Base-by-base conservation (phyloP, 2,329 filamentous ascomycete species). In the Balansia obtecta region DNA sequence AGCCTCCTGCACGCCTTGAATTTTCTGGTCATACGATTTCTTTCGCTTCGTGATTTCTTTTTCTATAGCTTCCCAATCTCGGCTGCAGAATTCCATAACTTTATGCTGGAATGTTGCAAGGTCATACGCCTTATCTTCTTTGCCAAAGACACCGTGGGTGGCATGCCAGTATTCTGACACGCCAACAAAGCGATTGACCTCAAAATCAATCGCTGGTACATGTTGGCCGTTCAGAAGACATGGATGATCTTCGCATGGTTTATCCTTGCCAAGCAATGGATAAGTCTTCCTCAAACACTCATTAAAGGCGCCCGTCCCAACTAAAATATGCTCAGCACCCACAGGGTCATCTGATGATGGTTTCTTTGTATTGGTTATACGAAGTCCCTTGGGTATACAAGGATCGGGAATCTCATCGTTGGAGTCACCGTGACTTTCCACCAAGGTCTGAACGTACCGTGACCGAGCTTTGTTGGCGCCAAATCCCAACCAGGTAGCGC, bases 101-200 rank as follows among this genome's bases (percentile, higher is more conserved):
- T 85, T 81, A 55, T 84, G 75, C 62, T 97, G 90, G 60, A 97
- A 98, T 0, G 86, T 89, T 54, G 83, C 79, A 57, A 95, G 87
- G 61, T 97, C 89, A 65, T 97, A 98, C 0, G 86, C 81, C 57
- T 89, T 86, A 57, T 86, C 84, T 54, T 79, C 76, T 55, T 87
- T 82, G 4, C 81, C 82, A 59, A 98, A 97, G 2, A 97, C 84
- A 50, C 93, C 89, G 60, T 98, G 93, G 0, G 93, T 98, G 0
- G 91, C 95, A 65, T 98, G 93, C 91, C 93, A 98, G 68, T 95
- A 98, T 63, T 98, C 93, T 1, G 91, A 97, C 3, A 98, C 91
- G 11, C 93, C 93, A 30, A 98, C 84, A 61, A 98, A 98, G 65
- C 96, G 94, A 60, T 98, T 98, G 37, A 97, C 83, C 54, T 93